phyloP scores from a whole-genome alignment of 75 land plant species.

The Pinus taeda region DNA sequence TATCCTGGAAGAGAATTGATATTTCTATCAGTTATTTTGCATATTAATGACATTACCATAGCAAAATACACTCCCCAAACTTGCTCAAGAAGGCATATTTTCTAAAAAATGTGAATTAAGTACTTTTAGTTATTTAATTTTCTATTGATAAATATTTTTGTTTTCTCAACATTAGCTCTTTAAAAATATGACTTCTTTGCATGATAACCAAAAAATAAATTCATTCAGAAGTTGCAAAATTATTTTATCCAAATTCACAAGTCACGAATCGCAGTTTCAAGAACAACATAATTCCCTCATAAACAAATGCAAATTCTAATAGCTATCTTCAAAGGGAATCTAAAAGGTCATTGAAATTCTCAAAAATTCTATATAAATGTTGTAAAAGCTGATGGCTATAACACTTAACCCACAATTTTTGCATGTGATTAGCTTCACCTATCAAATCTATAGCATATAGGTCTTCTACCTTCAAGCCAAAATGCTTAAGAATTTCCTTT shows the following conservation, averaged over 20 bases:
- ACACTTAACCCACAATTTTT: constrained; percentile 76
- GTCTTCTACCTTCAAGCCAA: constrained; percentile 57
- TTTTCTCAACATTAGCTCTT: too few relatives aligned
- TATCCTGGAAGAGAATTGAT: constrained; percentile 45
- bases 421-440: constrained; percentile 95
- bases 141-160: too few relatives aligned
- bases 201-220: too few relatives aligned
- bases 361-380: not conserved
- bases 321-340: not conserved
- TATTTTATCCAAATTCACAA: not conserved
- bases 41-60: not conserved
- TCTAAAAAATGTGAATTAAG: too few relatives aligned
- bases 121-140: too few relatives aligned
- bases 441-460: constrained; percentile 87
- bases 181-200: too few relatives aligned
- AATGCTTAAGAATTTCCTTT: constrained; percentile 61
- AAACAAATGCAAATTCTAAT: not conserved
- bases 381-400: not conserved
- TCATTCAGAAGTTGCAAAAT: too few relatives aligned
- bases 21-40: not conserved
- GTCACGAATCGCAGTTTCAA: not conserved
- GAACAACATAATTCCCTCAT: not conserved
- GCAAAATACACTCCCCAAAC: not conserved
- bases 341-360: not conserved
- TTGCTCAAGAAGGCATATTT: not conserved